phyloP scores from a whole-genome alignment of 1,139 yeast species.

The Pichia cactophila region DNA sequence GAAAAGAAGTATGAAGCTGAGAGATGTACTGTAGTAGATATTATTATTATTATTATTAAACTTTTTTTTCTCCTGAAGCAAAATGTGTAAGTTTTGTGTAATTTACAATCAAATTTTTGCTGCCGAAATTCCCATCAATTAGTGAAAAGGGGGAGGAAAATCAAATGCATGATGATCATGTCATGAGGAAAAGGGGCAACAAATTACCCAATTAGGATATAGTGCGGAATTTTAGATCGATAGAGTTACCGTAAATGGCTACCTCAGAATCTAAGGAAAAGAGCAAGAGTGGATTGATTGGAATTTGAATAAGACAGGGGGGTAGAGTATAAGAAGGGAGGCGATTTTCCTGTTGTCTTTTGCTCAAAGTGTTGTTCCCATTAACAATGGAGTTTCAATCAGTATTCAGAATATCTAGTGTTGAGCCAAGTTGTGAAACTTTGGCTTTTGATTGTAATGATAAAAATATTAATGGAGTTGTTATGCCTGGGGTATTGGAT shows the following conservation, averaged over 20 bases:
- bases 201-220: not conserved
- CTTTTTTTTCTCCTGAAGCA: not conserved
- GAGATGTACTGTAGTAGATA: slow-evolving; percentile 2
- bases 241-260: not conserved
- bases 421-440: not conserved
- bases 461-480: not conserved
- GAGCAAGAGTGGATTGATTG: not conserved
- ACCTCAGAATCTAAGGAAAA: too few species aligned
- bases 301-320: too few species aligned
- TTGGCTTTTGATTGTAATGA: not conserved
- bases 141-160: not conserved
- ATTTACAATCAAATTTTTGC: too few species aligned
- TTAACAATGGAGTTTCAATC: not conserved
- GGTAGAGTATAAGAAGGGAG: not conserved
- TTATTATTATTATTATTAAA: slow-evolving; percentile 2
- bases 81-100: too few species aligned
- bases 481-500: not conserved
- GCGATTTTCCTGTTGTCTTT: not conserved
- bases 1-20: not conserved
- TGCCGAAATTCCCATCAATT: too few species aligned
- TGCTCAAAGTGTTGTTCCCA: not conserved
- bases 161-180: not conserved
- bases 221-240: not conserved
- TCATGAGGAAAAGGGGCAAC: not conserved
- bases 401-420: not conserved